Base-by-base conservation (phyloP, 306 rosid species). In the Sicyos baderoa region DNA sequence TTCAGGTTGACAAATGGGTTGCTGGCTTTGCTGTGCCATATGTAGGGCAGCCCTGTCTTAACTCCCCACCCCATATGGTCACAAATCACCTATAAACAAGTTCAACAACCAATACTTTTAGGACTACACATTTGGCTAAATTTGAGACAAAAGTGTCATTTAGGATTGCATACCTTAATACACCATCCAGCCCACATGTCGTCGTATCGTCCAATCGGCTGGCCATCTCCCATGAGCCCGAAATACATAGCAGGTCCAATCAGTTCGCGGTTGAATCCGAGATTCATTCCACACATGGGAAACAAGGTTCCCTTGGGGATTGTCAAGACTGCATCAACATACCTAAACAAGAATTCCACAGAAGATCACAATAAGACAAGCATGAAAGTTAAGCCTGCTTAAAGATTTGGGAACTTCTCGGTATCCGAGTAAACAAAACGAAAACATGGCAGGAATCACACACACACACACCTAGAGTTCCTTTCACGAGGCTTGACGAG, bases 151-250 rank as follows among this genome's bases (percentile, higher is more conserved):
- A 37, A 40, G 51, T 9, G 29, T 61, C 69, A 6, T 62, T 62
- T 18, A 5, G 51, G 51, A 5, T 62, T 60, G 17, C 6, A 56
- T 75, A 84, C 80, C 86, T 81, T 77, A 27, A 76, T 64, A 71
- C 86, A 79, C 86, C 86, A 79, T 29, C 82, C 86, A 21, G 82
- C 82, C 84, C 88, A 81, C 82, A 84, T 84, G 45, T 84, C 80
- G 48, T 84, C 84, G 59, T 81, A 84, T 53, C 82, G 73, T 51
- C 86, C 79, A 40, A 79, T 75, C 12, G 86, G 84, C 51, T 70
- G 84, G 17, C 88, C 86, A 69, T 81, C 80, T 6, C 86, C 86
- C 85, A 79, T 81, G 65, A 84, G 86, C 29, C 84, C 84, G 72
- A 81, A 81, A 42, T 77, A 84, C 88, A 84, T 72, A 19, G 84